A percentile compares a stretch with the other conserved stretches of the same genome.
phyloP scores from a whole-genome alignment of 768 basidiomycete species.

The Mycena crocata region DNA sequence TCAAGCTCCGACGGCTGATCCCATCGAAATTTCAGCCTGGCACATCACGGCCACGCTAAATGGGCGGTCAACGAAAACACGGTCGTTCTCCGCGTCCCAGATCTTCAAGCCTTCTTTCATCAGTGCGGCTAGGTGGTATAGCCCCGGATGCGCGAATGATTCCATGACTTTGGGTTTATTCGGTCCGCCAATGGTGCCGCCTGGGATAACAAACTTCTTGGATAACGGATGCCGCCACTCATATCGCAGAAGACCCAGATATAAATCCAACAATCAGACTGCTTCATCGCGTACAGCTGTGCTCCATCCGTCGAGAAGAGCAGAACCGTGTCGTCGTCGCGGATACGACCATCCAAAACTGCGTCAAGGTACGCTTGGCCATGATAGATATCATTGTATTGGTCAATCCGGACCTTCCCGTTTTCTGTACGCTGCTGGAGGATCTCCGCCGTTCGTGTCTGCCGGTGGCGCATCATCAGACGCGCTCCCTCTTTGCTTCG shows the following conservation, averaged over 20 bases:
- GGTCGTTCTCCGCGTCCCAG: constrained; percentile 4
- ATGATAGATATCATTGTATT: neutral
- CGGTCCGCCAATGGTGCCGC: neutral
- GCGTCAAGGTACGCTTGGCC: constrained; percentile 4
- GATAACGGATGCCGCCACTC: constrained; percentile 30
- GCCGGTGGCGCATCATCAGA: neutral
- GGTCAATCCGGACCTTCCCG: neutral
- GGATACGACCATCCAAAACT: neutral
- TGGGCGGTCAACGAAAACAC: neutral
- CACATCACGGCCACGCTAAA: too few relatives aligned
- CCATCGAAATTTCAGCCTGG: too few relatives aligned
- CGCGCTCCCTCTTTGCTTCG: neutral
- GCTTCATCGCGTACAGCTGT: constrained; percentile 40
- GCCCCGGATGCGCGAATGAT: neutral
- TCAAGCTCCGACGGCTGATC: too few relatives aligned
- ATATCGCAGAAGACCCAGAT: constrained; percentile 42
- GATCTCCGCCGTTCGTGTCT: neutral
- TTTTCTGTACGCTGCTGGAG: neutral
- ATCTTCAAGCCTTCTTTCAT: constrained; percentile 3
- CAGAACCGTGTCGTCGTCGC: constrained; percentile 13
- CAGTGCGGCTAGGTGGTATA: neutral
- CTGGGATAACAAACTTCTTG: constrained; percentile 25
- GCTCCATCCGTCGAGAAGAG: constrained; percentile 43
- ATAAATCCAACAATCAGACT: constrained; percentile 44
- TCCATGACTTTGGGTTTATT: neutral